Evolutionary conservation across 1,139 yeast genomes (phyloP), one percentile per base, ranked within the genome.

Genomic region (Debaryomycetaceae sp.): DNA sequence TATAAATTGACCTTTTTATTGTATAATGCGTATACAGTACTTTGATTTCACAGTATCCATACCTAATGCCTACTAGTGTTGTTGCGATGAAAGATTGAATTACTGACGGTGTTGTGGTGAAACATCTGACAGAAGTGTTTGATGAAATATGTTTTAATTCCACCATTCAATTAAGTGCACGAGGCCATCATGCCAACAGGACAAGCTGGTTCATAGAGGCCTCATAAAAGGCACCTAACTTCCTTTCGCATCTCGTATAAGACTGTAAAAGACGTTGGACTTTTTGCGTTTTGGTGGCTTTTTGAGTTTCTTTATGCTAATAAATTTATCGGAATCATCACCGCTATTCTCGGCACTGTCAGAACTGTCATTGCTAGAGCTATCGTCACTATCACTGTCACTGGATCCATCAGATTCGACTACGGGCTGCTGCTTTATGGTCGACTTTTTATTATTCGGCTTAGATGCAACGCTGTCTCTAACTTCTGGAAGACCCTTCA

Each of bases 401-500:
- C 58, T 53, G 13, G 58, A 66, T 24, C 58, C 50, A 36, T 43
- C 50, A 36, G 43, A 47, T 27, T 44, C 57, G 45, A 8, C 31
- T 11, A 27, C 11, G 11, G 11, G 11, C 11, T 27, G 11, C 14
- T 37, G 27, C 24, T 42, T 6, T 42, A 39, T 11, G 31, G 8
- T 4, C 11, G 11, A 7, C 24, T 24, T 33, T 17, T 8, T 23
- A 33, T 23, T 44, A 34, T 20, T 33, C 11, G 52, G 33, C 51
- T 43, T 41, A 37, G 49, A 43, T 50, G 63, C 9, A 59, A 52
- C 51, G 5, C 66, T 57, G 38, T 81, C 87, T 45, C 68, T 73
- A 1, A 83, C 87, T 24, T 79, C 86, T 2, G 88, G 88, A 14
- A 82, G 75, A 2, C 87, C 87, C 47, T 81, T 66, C 23, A 71